Evolutionary conservation across 2,329 filamentous ascomycete genomes (phyloP), one percentile per base, ranked within the genome.

Genomic region (Falciphora oryzae): DNA sequence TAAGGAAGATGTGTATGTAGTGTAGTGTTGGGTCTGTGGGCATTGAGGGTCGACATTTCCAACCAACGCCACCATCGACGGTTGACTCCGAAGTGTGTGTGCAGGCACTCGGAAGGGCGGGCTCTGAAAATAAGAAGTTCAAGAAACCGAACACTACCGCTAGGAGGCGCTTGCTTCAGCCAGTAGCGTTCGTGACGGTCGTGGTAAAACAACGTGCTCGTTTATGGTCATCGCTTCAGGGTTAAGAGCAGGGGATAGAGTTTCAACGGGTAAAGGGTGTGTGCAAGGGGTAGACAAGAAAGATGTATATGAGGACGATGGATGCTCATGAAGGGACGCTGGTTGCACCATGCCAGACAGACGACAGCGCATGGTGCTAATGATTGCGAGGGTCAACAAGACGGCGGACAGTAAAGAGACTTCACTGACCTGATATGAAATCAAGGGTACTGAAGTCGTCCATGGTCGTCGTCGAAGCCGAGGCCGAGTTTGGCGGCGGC

Each of bases 381-480:
- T 38, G 35, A 3, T 38, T 38, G 35, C 35, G 13, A 38, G 35
- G 35, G 18, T 16, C 16, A 14, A 18, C 14, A 18, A 16, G 35
- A 11, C 35, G 35, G 14, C 16, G 35, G 18, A 14, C 5, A 38
- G 14, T 3, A 16, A 38, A 16, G 14, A 3, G 16, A 18, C 14
- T 4, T 11, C 31, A 79, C 81, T 77, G 66, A 84, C 82, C 77
- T 73, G 78, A 70, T 66, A 83, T 80, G 65, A 84, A 84, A 66
- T 85, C 82, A 64, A 84, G 72, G 66, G 72, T 74, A 58, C 77
- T 70, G 64, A 84, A 79, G 16, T 84, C 81, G 56, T 75, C 76
- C 64, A 83, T 78, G 22, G 62, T 59, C 14, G 62, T 63, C 27
- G 62, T 63, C 25, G 62, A 76, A 77, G 76, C 56, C 75, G 73